Percentiles rank a stretch among this genome's conserved stretches.
These are phyloP conservation scores for Senna siamea DNA, from an alignment of 306 rosid genomes.

Conservation along the genomic window DNA sequence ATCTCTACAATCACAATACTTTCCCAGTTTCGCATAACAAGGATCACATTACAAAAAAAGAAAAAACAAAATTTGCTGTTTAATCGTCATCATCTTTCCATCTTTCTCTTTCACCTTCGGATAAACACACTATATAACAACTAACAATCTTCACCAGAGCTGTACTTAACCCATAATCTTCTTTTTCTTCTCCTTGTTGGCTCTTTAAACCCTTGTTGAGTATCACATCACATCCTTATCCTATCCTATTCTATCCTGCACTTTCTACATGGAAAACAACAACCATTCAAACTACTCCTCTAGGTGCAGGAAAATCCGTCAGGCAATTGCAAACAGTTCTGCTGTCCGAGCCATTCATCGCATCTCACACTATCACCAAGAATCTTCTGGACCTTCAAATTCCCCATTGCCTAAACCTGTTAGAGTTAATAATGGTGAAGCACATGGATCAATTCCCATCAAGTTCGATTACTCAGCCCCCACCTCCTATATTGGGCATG, in stretches of 20 bases:
- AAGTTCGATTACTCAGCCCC: slow-evolving; percentile 36
- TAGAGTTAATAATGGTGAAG: slow-evolving; percentile 14
- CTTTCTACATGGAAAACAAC: slow-evolving; percentile 45
- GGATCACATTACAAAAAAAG: slow-evolving; percentile 23
- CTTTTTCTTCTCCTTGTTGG: neutral
- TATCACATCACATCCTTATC: neutral
- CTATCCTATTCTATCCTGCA: neutral
- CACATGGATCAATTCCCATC: slow-evolving; percentile 38
- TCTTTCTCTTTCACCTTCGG: slow-evolving; percentile 31
- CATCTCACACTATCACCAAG: slow-evolving; percentile 41
- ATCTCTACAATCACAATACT: slow-evolving; percentile 31
- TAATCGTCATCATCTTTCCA: slow-evolving; percentile 15
- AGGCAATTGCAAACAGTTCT: slow-evolving; percentile 40
- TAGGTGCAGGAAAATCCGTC: slow-evolving; percentile 55
- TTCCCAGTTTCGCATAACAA: slow-evolving; percentile 8
- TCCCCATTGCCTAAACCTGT: slow-evolving; percentile 29
- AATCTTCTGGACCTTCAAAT: slow-evolving; percentile 34
- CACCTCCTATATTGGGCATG: neutral
- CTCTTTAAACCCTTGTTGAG: neutral
- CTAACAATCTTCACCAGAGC: slow-evolving; percentile 16
- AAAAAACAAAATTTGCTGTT: neutral
- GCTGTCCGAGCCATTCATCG: slow-evolving; percentile 38
- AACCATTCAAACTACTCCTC: slow-evolving; percentile 32
- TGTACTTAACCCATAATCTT: slow-evolving; percentile 34
- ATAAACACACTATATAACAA: slow-evolving; percentile 34